Evolutionary conservation across 1,139 yeast genomes (phyloP), one percentile per base, ranked within the genome.

Genomic region (Yamadazyma jaroonii): DNA sequence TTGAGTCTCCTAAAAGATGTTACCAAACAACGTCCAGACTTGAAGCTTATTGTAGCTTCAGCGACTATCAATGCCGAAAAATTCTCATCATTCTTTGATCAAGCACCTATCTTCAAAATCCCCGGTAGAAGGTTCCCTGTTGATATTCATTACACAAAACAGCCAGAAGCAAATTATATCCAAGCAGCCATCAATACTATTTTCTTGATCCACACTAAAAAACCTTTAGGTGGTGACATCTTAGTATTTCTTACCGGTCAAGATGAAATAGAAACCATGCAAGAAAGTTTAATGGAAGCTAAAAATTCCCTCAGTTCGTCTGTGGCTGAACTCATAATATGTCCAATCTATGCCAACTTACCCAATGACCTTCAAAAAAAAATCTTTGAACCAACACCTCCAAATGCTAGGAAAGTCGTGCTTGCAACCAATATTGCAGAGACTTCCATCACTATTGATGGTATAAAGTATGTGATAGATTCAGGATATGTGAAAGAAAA

Each of bases 371-470:
- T 80, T 42, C 98, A 92, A 56, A 73, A 80, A 14, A 74, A 72
- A 47, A 88, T 92, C 32, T 92, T 92, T 58, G 95, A 85, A 46
- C 94, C 95, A 0, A 85, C 97, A 0, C 96, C 96, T 0, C 69
- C 72, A 5, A 78, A 79, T 13, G 64, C 85, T 2, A 64, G 98
- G 24, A 92, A 92, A 54, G 95, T 92, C 7, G 96, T 92, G 1
- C 66, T 92, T 38, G 97, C 98, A 0, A 92, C 98, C 0, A 92
- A 92, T 50, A 90, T 92, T 48, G 98, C 98, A 0, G 98, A 92
- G 58, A 92, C 98, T 0, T 90, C 97, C 6, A 82, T 92, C 50
- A 92, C 98, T 0, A 90, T 92, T 41, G 94, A 89, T 52, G 97
- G 97, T 1, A 85, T 92, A 35, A 80, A 77, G 14, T 90, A 77